These are phyloP conservation scores for Rhamnella rubrinervis DNA, from an alignment of 331 rosid genomes.

Conservation along the genomic window DNA sequence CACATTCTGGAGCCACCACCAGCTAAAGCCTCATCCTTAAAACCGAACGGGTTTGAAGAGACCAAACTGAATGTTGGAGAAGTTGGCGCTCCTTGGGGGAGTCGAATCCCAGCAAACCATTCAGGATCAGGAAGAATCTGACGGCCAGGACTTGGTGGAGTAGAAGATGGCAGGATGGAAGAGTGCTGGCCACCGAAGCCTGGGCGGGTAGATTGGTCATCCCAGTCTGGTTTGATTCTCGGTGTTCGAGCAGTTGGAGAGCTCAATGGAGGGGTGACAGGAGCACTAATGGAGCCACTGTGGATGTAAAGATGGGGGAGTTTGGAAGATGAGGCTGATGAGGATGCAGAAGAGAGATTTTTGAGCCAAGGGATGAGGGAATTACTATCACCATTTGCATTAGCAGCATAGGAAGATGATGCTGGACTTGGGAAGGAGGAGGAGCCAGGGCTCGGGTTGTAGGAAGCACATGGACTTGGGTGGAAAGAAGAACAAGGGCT, in stretches of 20 bases:
- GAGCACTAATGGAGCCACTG: conserved; percentile 77
- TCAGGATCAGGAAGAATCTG: conserved; percentile 59
- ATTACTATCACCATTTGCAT: conserved; percentile 52
- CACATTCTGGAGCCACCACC: conserved; percentile 79
- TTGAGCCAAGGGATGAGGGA: conserved; percentile 90
- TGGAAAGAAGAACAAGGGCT: conserved; percentile 76
- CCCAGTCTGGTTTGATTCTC: conserved; percentile 58
- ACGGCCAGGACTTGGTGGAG: conserved; percentile 83
- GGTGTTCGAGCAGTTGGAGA: conserved; percentile 86
- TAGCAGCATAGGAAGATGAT: conserved; percentile 56
- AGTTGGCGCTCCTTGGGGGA: conserved; percentile 64
- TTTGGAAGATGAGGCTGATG: conserved; percentile 75
- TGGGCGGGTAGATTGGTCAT: conserved; percentile 47
- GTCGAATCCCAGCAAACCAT: conserved; percentile 71
- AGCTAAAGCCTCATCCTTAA: conserved; percentile 58
- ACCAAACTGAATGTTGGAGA: conserved; percentile 89
- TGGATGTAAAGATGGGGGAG: conserved; percentile 56
- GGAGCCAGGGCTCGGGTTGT: conserved; percentile 86
- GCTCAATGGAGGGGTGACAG: conserved; percentile 88
- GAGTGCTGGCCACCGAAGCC: conserved; percentile 53
- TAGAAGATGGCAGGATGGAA: conserved; percentile 65
- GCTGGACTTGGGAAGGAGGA: conserved; percentile 85
- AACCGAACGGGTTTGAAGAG: conserved; percentile 75
- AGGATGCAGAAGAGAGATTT: conserved; percentile 79
- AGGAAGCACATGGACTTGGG: conserved; percentile 73